Evolutionary conservation across 2,329 filamentous ascomycete species (phyloP).

Genomic region (Aspergillus aculeatus): DNA sequence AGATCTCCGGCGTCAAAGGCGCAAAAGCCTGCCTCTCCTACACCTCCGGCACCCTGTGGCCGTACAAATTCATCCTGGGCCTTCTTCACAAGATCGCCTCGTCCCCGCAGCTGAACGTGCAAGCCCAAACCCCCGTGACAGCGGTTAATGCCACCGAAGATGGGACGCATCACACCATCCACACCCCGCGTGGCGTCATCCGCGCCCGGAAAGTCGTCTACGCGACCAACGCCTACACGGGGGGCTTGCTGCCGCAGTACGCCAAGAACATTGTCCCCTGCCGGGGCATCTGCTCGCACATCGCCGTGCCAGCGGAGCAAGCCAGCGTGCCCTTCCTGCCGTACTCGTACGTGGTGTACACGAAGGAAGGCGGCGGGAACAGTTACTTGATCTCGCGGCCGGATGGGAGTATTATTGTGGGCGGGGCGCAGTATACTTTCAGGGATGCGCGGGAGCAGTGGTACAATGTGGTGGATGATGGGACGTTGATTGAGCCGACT

Average conservation of each 20-base stretch:
- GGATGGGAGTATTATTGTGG: constrained; percentile 58
- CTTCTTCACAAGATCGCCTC: constrained; percentile 61
- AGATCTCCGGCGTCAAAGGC: constrained; percentile 43
- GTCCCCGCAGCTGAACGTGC: constrained; percentile 50
- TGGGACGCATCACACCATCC: constrained; percentile 56
- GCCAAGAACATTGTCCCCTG: constrained; percentile 73
- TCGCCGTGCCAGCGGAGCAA: constrained; percentile 29
- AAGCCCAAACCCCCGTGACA: constrained; percentile 52
- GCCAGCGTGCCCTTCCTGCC: constrained; percentile 32
- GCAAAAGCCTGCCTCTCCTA: constrained; percentile 39
- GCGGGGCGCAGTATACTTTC: constrained; percentile 56
- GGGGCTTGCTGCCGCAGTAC: constrained; percentile 69
- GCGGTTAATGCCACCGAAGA: constrained; percentile 24
- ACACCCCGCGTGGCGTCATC: constrained; percentile 63
- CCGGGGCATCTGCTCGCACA: constrained; percentile 55
- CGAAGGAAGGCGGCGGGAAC: constrained; percentile 52
- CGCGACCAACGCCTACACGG: constrained; percentile 83
- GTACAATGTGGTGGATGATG: constrained; percentile 51
- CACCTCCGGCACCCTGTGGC: constrained; percentile 47
- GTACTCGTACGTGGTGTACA: constrained; percentile 59
- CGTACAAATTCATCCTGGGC: constrained; percentile 78
- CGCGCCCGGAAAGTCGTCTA: constrained; percentile 66
- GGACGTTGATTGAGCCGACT: constrained; percentile 49
- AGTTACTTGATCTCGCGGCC: constrained; percentile 63
- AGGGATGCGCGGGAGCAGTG: constrained; percentile 34